These are phyloP conservation scores for Pelargonium australe DNA, from an alignment of 441 rosid genomes.

Conservation along the genomic window DNA sequence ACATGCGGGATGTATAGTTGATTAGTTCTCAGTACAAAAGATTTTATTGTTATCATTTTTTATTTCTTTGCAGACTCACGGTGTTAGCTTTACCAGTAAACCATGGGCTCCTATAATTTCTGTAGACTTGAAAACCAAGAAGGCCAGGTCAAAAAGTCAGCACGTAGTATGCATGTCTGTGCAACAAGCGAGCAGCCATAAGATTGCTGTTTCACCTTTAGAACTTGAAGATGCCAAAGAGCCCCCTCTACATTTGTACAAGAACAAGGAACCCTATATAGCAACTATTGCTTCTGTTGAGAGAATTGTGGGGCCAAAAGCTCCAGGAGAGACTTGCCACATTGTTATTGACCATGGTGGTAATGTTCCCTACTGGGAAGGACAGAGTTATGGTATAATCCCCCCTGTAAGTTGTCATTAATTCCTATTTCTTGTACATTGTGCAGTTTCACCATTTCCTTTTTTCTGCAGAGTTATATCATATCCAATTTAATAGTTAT, in stretches of 20 bases:
- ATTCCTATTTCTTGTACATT: constrained; percentile 6
- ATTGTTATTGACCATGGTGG: constrained; percentile 88
- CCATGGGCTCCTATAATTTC: constrained; percentile 47
- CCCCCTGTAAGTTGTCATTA: constrained; percentile 71
- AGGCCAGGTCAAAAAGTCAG: constrained; percentile 26
- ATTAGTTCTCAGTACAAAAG: constrained; percentile 21
- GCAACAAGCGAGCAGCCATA: constrained; percentile 67
- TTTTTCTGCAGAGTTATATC: not conserved
- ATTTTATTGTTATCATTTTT: not conserved
- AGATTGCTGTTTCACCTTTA: constrained; percentile 71
- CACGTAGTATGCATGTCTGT: constrained; percentile 60
- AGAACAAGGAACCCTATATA: constrained; percentile 83
- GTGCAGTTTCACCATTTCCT: not conserved
- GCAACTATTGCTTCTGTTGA: constrained; percentile 89
- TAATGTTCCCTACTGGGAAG: constrained; percentile 97
- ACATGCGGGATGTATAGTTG: not conserved
- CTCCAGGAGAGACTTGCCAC: constrained; percentile 97
- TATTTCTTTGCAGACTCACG: constrained; percentile 35
- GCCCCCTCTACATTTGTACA: constrained; percentile 64
- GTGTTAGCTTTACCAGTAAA: constrained; percentile 46
- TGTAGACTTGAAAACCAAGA: constrained; percentile 40
- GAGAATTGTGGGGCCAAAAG: constrained; percentile 80
- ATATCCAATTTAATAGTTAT: not conserved
- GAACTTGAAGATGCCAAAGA: constrained; percentile 65
- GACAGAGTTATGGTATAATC: constrained; percentile 94